phyloP scores from a whole-genome alignment of 2,329 filamentous ascomycete genomes.

The Calonectria pseudoturangicola region DNA sequence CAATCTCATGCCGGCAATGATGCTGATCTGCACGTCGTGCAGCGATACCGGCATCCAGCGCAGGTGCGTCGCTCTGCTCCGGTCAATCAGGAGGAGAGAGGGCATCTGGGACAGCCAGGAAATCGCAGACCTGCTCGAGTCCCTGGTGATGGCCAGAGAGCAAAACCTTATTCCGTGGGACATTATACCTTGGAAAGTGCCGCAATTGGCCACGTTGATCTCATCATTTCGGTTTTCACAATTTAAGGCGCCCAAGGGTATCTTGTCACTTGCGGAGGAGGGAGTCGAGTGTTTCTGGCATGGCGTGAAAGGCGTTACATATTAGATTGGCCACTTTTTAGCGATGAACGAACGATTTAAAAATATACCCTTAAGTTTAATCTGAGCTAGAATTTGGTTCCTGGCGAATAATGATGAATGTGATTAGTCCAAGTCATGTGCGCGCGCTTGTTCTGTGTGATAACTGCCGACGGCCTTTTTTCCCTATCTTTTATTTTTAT shows the following conservation, averaged over 20 bases:
- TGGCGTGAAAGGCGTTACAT: slow-evolving; percentile 19
- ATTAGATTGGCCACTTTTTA: neutral
- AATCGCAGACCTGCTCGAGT: slow-evolving; percentile 42
- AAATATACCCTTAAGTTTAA: slow-evolving; percentile 13
- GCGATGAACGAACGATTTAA: neutral
- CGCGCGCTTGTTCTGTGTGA: neutral
- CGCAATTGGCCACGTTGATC: slow-evolving; percentile 31
- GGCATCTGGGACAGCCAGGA: slow-evolving; percentile 53
- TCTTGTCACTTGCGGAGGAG: slow-evolving; percentile 31
- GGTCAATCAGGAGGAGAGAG: slow-evolving; percentile 42
- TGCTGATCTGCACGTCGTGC: slow-evolving; percentile 41
- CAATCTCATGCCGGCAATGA: slow-evolving; percentile 40
- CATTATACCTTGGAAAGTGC: slow-evolving; percentile 34
- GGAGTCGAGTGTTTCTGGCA: slow-evolving; percentile 32
- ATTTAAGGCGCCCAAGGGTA: slow-evolving; percentile 22
- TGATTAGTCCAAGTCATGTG: neutral
- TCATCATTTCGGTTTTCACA: slow-evolving; percentile 20
- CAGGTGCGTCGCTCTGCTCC: slow-evolving; percentile 39
- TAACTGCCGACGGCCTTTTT: neutral
- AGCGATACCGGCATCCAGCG: slow-evolving; percentile 33
- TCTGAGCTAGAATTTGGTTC: neutral
- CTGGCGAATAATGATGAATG: neutral
- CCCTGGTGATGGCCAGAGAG: slow-evolving; percentile 40
- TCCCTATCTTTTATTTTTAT: neutral
- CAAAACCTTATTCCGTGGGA: slow-evolving; percentile 28